Base-by-base conservation (phyloP, 331 rosid genomes). In the Acacia concinna region DNA sequence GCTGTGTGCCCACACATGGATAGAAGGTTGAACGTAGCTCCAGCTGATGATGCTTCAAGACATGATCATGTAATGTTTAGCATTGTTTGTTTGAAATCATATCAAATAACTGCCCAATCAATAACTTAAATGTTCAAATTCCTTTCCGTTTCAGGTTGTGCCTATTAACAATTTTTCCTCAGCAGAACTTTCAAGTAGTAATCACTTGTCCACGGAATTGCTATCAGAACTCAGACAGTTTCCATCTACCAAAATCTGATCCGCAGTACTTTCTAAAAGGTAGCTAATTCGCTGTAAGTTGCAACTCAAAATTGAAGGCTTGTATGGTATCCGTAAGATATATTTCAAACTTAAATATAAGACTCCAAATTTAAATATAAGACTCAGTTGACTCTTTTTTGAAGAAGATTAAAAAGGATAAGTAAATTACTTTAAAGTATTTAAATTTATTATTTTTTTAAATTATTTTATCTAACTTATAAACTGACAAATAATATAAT, bases 31-130 rank as follows among this genome's bases (percentile, higher is more conserved):
- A 84, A 69, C 84, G 63, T 52, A 31, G 40, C 73, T 76, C 23
- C 74, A 43, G 56, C 75, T 32, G 77, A 43, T 30, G 82, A 79
- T 57, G 40, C 69, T 62, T 73, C 84, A 65, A 46, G 64, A 67
- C 70, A 57, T 52, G 83, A 79, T 73, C 83, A 88, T 44, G 88
- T 88, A 81, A 63, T 77, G 37, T 54, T 10, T 80, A 18, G 17
- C 32, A n/a, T 56, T 37, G 18, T 60, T 30, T 11, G 21, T n/a
- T 41, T 68, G 25, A 35, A 5, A 1, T 27, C 51, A 37, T 35
- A 49, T 57, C 40, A 74, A 18, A 37, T 57, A 37, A 74, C 40
- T 9, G 5, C 0, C 25, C 20, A 74, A 60, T 69, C 63, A 30
- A 11, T 56, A 10, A 64, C 75, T 66, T 28, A 51, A 49, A 31